Evolutionary conservation across 2,329 filamentous ascomycete species (phyloP), one percentile per base, ranked within the genome.

Genomic region (Ophiobolus disseminans): DNA sequence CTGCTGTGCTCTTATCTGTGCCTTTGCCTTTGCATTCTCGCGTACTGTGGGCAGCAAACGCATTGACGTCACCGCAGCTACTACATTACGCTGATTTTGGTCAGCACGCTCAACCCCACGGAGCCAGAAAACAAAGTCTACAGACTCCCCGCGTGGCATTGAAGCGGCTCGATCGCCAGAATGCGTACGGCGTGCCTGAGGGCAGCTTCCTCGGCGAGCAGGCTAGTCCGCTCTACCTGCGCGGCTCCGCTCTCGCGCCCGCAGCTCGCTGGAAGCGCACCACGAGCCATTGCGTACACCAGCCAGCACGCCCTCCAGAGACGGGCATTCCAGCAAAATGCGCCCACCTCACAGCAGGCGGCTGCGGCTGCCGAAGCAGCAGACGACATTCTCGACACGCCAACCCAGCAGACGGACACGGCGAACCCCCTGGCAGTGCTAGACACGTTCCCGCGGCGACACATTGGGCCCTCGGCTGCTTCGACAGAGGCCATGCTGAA

Each of bases 401-500:
- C 59, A 28, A 45, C 63, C 19, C 55, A 57, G 35, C 56, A 57
- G 43, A 51, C 55, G 17, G 53, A 54, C 20, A 40, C 49, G 10
- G 48, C 58, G 28, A 52, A 42, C 35, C 62, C 68, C 7, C 78
- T 78, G 66, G 72, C 71, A 30, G 72, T 73, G 28, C 76, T 84
- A 48, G 84, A 87, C 67, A 84, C 84, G 31, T 96, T 96, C 66
- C 81, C 88, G 45, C 82, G 88, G 49, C 86, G 93, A 39, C 93
- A 97, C 75, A 96, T 97, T 75, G 92, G 92, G 1, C 91, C 91
- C 3, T 86, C 87, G 41, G 80, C 86, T 25, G 77, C 80, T 35
- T 86, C 89, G 45, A 83, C 86, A 1, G 78, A 86, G 58, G 79
- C 86, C 66, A 97, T 97, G 93, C 85, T 97, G 50, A 83, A 86